These are phyloP conservation scores for Arabis hirsuta DNA, from an alignment of 345 rosid species.

Conservation along the genomic window DNA sequence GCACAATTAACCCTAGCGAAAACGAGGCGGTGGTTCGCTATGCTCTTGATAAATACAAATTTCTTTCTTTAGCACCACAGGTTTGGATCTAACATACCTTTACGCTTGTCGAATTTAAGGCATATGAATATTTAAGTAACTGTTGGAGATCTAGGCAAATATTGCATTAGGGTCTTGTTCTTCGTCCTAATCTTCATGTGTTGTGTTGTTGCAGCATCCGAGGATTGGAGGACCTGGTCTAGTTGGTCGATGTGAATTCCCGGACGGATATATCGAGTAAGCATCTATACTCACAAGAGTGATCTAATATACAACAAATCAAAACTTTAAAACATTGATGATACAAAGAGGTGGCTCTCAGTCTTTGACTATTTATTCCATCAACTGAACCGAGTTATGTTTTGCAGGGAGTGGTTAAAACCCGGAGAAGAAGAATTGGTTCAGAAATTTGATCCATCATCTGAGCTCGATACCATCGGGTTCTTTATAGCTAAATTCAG, in stretches of 20 bases:
- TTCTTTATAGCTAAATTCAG: conserved; percentile 91
- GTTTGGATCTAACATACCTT: conserved; percentile 45
- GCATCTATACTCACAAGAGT: conserved; percentile 38
- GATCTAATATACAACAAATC: background rate
- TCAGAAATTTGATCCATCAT: conserved; percentile 92
- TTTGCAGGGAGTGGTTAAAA: conserved; percentile 86
- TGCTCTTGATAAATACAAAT: conserved; percentile 83
- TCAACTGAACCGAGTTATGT: background rate
- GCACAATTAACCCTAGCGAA: conserved; percentile 96
- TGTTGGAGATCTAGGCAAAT: background rate
- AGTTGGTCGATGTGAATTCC: conserved; percentile 69
- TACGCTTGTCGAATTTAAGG: background rate
- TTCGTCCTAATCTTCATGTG: conserved; percentile 1
- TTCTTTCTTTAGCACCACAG: conserved; percentile 88
- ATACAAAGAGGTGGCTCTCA: conserved; percentile 5
- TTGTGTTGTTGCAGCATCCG: conserved; percentile 59
- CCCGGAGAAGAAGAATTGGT: conserved; percentile 90
- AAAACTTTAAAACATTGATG: conserved; percentile 13
- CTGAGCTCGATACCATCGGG: conserved; percentile 87
- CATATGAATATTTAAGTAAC: conserved; percentile 1
- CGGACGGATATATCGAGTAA: conserved; percentile 86
- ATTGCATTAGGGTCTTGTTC: conserved; percentile 16
- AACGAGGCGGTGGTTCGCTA: conserved; percentile 91
- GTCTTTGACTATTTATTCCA: background rate
- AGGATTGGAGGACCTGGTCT: conserved; percentile 95